Evolutionary conservation across 768 basidiomycete genomes (phyloP).

Genomic region (Boletus sensibilis): DNA sequence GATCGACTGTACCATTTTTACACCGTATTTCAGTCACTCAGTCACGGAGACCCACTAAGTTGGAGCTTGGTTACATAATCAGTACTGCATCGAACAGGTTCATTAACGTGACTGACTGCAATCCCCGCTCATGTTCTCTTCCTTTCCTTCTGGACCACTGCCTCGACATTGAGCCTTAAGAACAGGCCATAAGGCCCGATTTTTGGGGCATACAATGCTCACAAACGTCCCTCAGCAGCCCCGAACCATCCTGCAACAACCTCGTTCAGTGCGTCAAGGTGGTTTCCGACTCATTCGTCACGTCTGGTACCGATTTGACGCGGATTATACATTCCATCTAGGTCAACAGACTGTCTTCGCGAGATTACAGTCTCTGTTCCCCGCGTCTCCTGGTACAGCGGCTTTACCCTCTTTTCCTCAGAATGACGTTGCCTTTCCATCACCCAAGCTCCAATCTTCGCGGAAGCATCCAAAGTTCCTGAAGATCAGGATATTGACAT

Average conservation of each 20-base stretch:
- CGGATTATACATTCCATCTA: slow-evolving; percentile 5
- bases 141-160: slow-evolving; percentile 20
- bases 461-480: slow-evolving; percentile 43
- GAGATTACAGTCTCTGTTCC: slow-evolving; percentile 53
- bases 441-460: slow-evolving; percentile 22
- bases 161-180: slow-evolving; percentile 30
- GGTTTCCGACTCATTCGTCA: neutral
- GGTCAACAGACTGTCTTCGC: slow-evolving; percentile 45
- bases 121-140: slow-evolving; percentile 25
- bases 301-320: slow-evolving; percentile 7
- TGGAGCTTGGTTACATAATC: slow-evolving; percentile 19
- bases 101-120: slow-evolving; percentile 15
- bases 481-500: slow-evolving; percentile 69
- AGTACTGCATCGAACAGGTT: slow-evolving; percentile 24
- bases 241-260: slow-evolving; percentile 15
- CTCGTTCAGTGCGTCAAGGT: slow-evolving; percentile 22
- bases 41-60: slow-evolving; percentile 20
- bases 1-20: neutral
- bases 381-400: slow-evolving; percentile 32
- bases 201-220: slow-evolving; percentile 23
- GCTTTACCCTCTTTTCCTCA: slow-evolving; percentile 19
- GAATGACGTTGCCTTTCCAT: slow-evolving; percentile 22
- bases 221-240: slow-evolving; percentile 20
- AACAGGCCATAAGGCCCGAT: slow-evolving; percentile 26
- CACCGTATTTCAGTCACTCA: slow-evolving; percentile 9